Conservation (phyloP, 768 basidiomycete species). For the Clitopilus passeckerianus region DNA sequence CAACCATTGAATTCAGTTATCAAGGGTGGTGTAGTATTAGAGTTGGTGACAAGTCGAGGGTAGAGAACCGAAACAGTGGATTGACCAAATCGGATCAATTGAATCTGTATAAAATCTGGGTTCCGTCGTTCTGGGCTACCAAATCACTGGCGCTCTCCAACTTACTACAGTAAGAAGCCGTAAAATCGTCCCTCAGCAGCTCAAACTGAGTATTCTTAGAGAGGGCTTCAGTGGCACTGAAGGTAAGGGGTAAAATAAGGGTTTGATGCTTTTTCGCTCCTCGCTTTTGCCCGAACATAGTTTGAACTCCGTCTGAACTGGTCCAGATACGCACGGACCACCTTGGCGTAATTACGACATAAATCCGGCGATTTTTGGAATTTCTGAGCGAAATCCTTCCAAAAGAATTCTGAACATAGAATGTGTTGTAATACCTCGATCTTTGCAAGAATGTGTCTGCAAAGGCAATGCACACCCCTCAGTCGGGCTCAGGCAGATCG, state of each 20-base stretch:
- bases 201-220: background rate
- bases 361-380: background rate
- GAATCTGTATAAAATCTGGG: conserved; percentile 21
- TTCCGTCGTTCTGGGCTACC: conserved; percentile 23
- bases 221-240: background rate
- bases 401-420: too few relatives aligned
- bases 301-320: conserved; percentile 20
- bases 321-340: conserved; percentile 13
- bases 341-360: background rate
- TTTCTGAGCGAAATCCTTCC: too few relatives aligned
- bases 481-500: background rate
- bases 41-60: conserved; percentile 16
- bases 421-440: too few relatives aligned
- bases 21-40: conserved; percentile 17
- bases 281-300: conserved; percentile 11
- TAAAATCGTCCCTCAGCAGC: background rate
- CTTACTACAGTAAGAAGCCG: background rate
- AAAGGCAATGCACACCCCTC: background rate
- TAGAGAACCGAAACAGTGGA: conserved; percentile 39
- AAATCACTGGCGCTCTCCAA: background rate
- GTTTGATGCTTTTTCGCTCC: conserved; percentile 4
- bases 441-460: background rate
- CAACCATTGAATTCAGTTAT: conserved; percentile 25
- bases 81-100: conserved; percentile 29
- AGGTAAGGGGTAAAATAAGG: conserved; percentile 1